Evolutionary conservation across 305 asterid genomes (phyloP).

Genomic region (Ilex paraguariensis): DNA sequence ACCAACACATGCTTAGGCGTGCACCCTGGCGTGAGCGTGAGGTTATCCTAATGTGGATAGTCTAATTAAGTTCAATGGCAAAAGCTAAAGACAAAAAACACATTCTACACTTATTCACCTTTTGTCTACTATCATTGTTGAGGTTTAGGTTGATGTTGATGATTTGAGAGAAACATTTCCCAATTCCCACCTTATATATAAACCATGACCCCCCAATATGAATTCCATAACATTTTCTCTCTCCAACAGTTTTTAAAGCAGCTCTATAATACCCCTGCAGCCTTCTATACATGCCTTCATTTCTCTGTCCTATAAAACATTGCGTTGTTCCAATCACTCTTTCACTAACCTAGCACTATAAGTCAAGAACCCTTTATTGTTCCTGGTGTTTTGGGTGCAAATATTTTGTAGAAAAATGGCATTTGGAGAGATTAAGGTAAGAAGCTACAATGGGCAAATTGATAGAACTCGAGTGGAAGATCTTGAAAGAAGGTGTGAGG

Average conservation of each 20-base stretch:
- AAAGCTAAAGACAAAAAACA: slow-evolving; percentile 18
- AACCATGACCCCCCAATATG: background rate
- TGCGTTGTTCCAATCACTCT: background rate
- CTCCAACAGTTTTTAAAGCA: background rate
- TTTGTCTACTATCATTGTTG: slow-evolving; percentile 16
- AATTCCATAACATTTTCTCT: too few species aligned
- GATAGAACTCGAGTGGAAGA: slow-evolving; percentile 31
- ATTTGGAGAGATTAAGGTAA: slow-evolving; percentile 28
- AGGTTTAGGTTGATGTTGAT: slow-evolving; percentile 3
- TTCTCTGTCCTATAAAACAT: too few species aligned
- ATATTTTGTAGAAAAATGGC: slow-evolving; percentile 10
- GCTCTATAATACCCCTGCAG: too few species aligned
- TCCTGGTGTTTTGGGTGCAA: background rate
- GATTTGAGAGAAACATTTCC: background rate
- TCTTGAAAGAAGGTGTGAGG: slow-evolving; percentile 39
- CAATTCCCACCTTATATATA: background rate
- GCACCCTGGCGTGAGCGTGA: slow-evolving; percentile 29
- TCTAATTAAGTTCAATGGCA: background rate
- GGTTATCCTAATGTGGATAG: slow-evolving; percentile 29
- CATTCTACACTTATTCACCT: slow-evolving; percentile 14
- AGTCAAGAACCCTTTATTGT: background rate
- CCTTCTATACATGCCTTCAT: background rate
- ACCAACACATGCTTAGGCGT: slow-evolving; percentile 19
- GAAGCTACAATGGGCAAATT: slow-evolving; percentile 25
- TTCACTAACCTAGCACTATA: background rate